Evolutionary conservation across 225 moss, liverwort and hornwort genomes (phyloP).

Genomic region (Antitrichia curtipendula): DNA sequence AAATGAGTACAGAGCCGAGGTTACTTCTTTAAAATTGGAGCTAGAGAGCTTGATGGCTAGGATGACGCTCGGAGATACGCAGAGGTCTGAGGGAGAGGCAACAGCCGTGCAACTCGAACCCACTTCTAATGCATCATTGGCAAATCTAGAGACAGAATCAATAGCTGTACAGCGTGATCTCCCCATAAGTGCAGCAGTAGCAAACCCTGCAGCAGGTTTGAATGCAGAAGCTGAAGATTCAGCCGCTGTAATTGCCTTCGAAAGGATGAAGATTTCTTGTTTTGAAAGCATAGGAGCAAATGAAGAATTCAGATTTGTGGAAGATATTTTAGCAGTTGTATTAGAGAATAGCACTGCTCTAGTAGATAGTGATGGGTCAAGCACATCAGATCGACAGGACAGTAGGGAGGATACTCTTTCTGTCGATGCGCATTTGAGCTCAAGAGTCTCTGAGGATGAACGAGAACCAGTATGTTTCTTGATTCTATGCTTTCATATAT

Average conservation of each 20-base stretch:
- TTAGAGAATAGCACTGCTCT: conserved; percentile 13
- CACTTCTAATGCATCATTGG: neutral
- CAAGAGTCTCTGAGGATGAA: conserved; percentile 7
- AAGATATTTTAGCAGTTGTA: conserved; percentile 32
- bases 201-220: neutral
- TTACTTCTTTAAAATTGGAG: conserved; percentile 77
- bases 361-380: conserved; percentile 8
- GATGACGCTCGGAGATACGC: conserved; percentile 6
- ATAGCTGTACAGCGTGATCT: neutral
- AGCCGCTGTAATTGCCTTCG: neutral
- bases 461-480: conserved; percentile 14
- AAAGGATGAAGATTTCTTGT: neutral
- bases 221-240: neutral
- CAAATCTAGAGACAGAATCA: neutral
- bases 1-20: conserved; percentile 72
- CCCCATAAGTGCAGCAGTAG: neutral
- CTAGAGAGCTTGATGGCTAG: conserved; percentile 57
- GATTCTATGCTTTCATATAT: neutral
- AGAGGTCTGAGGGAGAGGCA: conserved; percentile 5
- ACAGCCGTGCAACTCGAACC: neutral
- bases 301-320: conserved; percentile 30
- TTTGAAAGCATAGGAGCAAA: neutral
- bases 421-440: conserved; percentile 8
- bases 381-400: conserved; percentile 7
- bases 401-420: conserved; percentile 5